Percentiles rank a stretch among this genome's conserved stretches.
Evolutionary conservation across 352 stramenopile genomes (phyloP).

Genomic region (Halophytophthora polymorphica): DNA sequence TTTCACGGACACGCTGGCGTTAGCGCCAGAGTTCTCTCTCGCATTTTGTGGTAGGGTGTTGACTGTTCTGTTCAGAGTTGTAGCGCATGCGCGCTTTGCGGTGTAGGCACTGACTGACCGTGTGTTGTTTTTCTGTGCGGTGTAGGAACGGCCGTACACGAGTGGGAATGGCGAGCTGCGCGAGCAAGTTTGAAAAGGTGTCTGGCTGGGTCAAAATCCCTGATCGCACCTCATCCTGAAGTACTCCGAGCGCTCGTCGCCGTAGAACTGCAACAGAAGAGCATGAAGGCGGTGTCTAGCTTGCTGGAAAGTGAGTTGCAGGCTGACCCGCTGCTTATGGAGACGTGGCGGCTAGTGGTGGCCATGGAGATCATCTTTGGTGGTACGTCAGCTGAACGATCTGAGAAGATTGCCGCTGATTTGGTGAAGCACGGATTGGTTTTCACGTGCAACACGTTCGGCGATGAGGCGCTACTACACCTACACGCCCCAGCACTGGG

Average conservation of each 20-base stretch:
- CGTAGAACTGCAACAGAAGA: constrained; percentile 34
- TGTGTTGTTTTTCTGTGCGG: not conserved
- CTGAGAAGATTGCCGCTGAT: constrained; percentile 24
- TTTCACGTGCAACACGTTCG: constrained; percentile 29
- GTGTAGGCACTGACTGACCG: not conserved
- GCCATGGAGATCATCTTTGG: constrained; percentile 62
- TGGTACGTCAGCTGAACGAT: constrained; percentile 10
- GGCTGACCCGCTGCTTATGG: constrained; percentile 34
- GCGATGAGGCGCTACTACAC: constrained; percentile 15
- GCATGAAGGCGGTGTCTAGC: constrained; percentile 38
- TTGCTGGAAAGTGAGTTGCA: constrained; percentile 31
- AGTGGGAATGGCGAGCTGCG: constrained; percentile 48
- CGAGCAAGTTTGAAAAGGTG: constrained; percentile 33
- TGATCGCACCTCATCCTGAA: constrained; percentile 14
- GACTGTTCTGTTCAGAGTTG: not conserved
- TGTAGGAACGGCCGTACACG: constrained; percentile 34
- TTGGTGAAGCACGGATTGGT: constrained; percentile 35
- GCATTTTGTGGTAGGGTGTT: constrained; percentile 35
- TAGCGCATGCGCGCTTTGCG: not conserved
- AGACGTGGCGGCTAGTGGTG: constrained; percentile 46
- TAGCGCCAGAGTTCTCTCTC: constrained; percentile 41
- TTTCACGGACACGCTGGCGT: constrained; percentile 25
- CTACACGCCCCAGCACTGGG: not conserved
- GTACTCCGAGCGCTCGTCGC: constrained; percentile 39
- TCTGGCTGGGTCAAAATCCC: constrained; percentile 25